Percentiles rank a stretch among this genome's conserved stretches.
Conservation (phyloP, 2,329 filamentous ascomycete species). For the Emergomyces orientalis region DNA sequence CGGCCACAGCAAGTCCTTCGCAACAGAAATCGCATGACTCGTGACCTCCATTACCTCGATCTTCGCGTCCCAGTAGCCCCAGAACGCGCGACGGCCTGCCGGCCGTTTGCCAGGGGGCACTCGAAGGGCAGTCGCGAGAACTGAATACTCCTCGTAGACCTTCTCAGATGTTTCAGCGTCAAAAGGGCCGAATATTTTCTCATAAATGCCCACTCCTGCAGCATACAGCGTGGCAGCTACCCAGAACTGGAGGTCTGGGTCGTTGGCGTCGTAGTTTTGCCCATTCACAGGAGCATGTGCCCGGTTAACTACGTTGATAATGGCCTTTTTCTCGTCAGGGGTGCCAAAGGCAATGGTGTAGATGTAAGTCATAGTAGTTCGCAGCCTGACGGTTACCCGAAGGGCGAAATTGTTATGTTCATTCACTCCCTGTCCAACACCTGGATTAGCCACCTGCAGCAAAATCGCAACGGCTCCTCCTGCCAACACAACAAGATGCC, state of each 20-base stretch:
- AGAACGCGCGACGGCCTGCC: conserved; percentile 26
- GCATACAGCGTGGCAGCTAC: conserved; percentile 36
- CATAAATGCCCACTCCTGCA: conserved; percentile 28
- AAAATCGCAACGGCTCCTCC: conserved; percentile 32
- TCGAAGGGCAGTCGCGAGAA: conserved; percentile 22
- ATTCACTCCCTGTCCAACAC: conserved; percentile 30
- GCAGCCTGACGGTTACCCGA: conserved; percentile 29
- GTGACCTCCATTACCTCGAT: conserved; percentile 28
- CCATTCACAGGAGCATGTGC: conserved; percentile 29
- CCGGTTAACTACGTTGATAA: conserved; percentile 31
- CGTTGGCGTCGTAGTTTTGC: conserved; percentile 28
- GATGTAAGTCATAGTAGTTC: conserved; percentile 33
- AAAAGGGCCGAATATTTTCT: conserved; percentile 29
- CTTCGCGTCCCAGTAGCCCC: conserved; percentile 32
- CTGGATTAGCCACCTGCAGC: conserved; percentile 35
- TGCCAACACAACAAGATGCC: conserved; percentile 30
- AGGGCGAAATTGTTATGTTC: conserved; percentile 34
- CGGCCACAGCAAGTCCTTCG: conserved; percentile 23
- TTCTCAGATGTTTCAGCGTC: conserved; percentile 20
- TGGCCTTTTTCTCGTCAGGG: conserved; percentile 25
- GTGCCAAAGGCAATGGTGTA: conserved; percentile 32
- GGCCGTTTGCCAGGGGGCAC: conserved; percentile 33
- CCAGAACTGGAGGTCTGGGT: conserved; percentile 33
- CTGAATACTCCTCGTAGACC: conserved; percentile 22
- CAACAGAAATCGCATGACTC: conserved; percentile 22